Base-by-base conservation (phyloP, 805 yeast genomes). In the Candida caryicola region DNA sequence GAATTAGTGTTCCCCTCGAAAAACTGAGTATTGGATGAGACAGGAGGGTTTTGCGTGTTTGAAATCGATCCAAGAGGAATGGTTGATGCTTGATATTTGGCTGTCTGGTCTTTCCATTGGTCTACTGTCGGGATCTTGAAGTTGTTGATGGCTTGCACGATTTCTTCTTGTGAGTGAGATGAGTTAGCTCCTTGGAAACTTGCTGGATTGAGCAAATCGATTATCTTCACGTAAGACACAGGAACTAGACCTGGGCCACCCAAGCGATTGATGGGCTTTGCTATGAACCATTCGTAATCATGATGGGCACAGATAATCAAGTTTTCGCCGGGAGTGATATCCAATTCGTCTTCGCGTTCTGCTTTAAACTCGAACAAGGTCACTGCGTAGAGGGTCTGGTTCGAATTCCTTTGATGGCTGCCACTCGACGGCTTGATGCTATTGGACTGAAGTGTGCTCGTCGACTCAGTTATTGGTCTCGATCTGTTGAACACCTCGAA, bases 181-280 rank as follows among this genome's bases (percentile, higher is more conserved):
- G 83, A 71, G 25, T 46, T 44, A 23, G 47, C 39, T 50, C 72
- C 66, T 39, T 83, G 77, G 1, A 86, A 72, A 23, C 41, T 29
- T n/a, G 40, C 26, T 3, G 69, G 62, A 34, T 65, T 60, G 17
- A 79, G 69, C 41, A 89, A 74, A 59, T 93, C 95, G 29, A 91
- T 79, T 26, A 91, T 75, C 54, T 88, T 86, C 17, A 93, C 93
- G 54, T 85, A 93, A 14, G 86, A 77, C 4, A 87, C 90, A 0
- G 99, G 99, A 5, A 93, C 95, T 32, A 93, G 71, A 1, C 99
- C 99, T 0, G 98, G 98, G 1, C 97, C 99, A 17, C 99, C 98
- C 27, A 93, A 69, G 38, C 97, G 72, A 43, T 91, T 95, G 30
- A 93, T 85, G 10, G 96, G 96, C 59, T 93, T 93, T 4, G 97